Conservation (phyloP, 805 yeast species). For the Teunomyces funiuensis region DNA sequence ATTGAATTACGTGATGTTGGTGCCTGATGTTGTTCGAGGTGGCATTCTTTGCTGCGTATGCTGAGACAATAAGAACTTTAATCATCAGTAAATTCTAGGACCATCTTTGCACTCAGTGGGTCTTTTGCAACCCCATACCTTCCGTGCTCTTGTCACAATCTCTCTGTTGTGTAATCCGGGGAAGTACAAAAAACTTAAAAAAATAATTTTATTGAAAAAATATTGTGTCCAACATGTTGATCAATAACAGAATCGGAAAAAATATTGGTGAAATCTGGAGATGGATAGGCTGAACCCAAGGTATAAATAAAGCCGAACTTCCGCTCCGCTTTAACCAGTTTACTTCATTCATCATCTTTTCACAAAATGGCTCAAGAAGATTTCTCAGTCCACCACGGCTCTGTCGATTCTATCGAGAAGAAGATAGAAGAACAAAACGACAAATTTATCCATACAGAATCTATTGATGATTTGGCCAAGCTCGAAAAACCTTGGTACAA, state of each 20-base stretch:
- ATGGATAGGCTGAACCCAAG: not conserved
- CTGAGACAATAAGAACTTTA: no score
- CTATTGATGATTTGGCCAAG: slow-evolving; percentile 5
- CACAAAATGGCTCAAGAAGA: not conserved
- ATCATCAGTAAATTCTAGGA: no score
- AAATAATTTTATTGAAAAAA: not conserved
- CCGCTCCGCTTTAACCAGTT: not conserved
- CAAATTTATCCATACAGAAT: not conserved
- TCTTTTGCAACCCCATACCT: no score
- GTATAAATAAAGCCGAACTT: not conserved
- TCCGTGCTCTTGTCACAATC: not conserved
- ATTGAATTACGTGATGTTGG: not conserved
- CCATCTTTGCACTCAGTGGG: no score
- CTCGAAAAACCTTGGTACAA: slow-evolving; percentile 29
- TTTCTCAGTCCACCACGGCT: slow-evolving; percentile 1
- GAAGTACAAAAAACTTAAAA: not conserved
- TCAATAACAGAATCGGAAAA: not conserved
- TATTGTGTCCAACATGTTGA: not conserved
- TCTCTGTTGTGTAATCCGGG: not conserved
- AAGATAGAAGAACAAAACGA: not conserved
- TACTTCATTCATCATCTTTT: not conserved
- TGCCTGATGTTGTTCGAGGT: not conserved
- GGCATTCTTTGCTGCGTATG: not conserved
- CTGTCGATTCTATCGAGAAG: not conserved
- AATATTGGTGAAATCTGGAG: slow-evolving; percentile 1